These are phyloP conservation scores for Euphrasia confusa DNA, from an alignment of 257 asterid genomes.

Conservation along the genomic window DNA sequence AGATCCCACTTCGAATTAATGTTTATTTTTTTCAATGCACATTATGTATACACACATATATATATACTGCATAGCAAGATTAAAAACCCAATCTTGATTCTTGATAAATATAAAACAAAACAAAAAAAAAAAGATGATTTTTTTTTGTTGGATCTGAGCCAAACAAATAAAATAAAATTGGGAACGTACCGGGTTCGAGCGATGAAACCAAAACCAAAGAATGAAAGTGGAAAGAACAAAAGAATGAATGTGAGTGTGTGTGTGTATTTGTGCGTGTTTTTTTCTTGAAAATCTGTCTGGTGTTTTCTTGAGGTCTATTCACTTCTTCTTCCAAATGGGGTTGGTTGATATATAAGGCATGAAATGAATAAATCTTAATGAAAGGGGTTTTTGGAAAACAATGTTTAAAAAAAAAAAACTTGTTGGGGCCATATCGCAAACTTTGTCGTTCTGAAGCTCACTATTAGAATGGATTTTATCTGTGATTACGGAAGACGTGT, in stretches of 20 bases:
- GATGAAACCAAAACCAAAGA: conserved; percentile 19
- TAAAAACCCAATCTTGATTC: neutral
- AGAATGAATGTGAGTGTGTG: conserved; percentile 30
- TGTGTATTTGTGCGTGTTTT: conserved; percentile 20
- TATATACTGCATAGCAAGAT: neutral
- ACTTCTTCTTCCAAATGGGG: neutral
- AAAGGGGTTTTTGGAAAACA: conserved; percentile 1
- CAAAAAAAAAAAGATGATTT: neutral
- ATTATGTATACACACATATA: no score
- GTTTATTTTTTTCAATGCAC: neutral
- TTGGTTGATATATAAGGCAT: no score
- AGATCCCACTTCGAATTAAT: conserved; percentile 21
- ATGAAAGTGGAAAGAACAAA: conserved; percentile 33
- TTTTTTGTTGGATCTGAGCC: conserved; percentile 25
- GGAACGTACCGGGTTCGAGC: conserved; percentile 40
- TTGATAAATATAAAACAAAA: neutral
- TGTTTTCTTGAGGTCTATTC: neutral
- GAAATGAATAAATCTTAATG: conserved; percentile 16
- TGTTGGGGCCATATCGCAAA: conserved; percentile 30
- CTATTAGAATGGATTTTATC: no score
- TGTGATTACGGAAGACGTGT: no score
- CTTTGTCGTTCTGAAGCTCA: conserved; percentile 28
- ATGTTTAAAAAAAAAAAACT: neutral
- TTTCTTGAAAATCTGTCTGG: conserved; percentile 19
- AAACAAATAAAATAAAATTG: conserved; percentile 10